phyloP scores from a whole-genome alignment of 2,329 filamentous ascomycete genomes.

The Stromatinia cepivora region DNA sequence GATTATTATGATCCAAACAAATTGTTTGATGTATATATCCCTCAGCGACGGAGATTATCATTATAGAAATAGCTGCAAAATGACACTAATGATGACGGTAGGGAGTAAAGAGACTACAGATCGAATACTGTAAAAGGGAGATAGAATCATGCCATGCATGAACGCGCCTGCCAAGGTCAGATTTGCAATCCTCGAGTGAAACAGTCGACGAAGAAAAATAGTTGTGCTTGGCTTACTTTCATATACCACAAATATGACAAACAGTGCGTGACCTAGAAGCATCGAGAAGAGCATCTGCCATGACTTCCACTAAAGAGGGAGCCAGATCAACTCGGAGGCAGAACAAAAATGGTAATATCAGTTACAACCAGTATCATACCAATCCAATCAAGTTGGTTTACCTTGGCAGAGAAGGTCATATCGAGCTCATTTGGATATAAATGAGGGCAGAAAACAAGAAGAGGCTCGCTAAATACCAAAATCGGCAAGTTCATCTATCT shows the following conservation, averaged over 20 bases:
- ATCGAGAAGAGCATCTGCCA: constrained; percentile 62
- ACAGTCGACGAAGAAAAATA: neutral
- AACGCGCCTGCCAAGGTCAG: neutral
- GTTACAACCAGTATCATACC: constrained; percentile 60
- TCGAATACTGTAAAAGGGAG: constrained; percentile 50
- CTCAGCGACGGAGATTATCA: neutral
- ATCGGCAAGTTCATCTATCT: constrained; percentile 30
- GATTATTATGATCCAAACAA: neutral
- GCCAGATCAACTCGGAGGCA: constrained; percentile 60
- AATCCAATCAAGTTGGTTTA: constrained; percentile 50
- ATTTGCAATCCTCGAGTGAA: constrained; percentile 1
- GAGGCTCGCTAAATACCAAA: neutral
- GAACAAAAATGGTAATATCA: constrained; percentile 51
- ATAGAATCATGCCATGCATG: constrained; percentile 2
- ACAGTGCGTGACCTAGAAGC: constrained; percentile 47
- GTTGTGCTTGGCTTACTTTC: constrained; percentile 41
- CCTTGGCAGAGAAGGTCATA: neutral
- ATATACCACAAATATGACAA: constrained; percentile 48
- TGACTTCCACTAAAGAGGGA: constrained; percentile 60
- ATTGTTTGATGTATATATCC: neutral
- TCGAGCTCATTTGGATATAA: too few species aligned
- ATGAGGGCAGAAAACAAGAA: neutral
- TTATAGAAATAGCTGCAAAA: neutral
- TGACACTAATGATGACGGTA: neutral
- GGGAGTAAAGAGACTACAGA: neutral